Percentiles rank a stretch among this genome's conserved stretches.
These are phyloP conservation scores for Pseudonitzschia multiseries DNA, from an alignment of 108 stramenopile genomes.

Conservation along the genomic window DNA sequence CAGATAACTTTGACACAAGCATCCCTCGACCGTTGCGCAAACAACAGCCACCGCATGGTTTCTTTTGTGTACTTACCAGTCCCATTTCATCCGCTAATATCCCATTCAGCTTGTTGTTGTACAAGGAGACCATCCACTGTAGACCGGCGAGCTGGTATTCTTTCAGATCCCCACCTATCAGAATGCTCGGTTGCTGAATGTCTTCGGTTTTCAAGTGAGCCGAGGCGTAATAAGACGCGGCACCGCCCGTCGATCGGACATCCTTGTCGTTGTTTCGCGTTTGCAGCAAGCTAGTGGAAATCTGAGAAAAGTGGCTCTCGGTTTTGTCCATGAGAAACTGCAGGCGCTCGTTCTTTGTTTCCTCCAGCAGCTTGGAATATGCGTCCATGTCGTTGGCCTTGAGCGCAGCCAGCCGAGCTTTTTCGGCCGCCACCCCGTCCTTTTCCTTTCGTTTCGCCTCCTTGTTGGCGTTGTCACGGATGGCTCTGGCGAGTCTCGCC, in stretches of 20 bases:
- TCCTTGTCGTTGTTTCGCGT: slow-evolving; percentile 55
- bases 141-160: slow-evolving; percentile 96
- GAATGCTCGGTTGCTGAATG: slow-evolving; percentile 77
- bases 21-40: background rate
- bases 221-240: slow-evolving; percentile 74
- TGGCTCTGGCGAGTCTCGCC: slow-evolving; percentile 52
- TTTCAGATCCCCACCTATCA: slow-evolving; percentile 84
- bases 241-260: slow-evolving; percentile 40
- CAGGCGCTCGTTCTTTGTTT: slow-evolving; percentile 83
- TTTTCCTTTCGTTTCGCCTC: slow-evolving; percentile 75
- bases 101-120: slow-evolving; percentile 86
- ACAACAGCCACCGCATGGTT: background rate
- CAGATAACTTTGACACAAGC: background rate
- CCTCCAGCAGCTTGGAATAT: slow-evolving; percentile 79
- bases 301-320: slow-evolving; percentile 78
- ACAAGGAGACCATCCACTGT: slow-evolving; percentile 95
- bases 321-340: slow-evolving; percentile 85
- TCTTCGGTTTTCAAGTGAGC: slow-evolving; percentile 77
- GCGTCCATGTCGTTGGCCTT: slow-evolving; percentile 87
- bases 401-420: slow-evolving; percentile 80
- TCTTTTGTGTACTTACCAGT: slow-evolving; percentile 35
- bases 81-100: slow-evolving; percentile 82
- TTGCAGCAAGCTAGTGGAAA: slow-evolving; percentile 63
- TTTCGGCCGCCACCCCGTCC: slow-evolving; percentile 64
- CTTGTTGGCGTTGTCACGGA: slow-evolving; percentile 70